A percentile compares a stretch with the other conserved stretches of the same genome.
Evolutionary conservation across 768 basidiomycete species (phyloP).

Genomic region (Cyclocybe aegerita): DNA sequence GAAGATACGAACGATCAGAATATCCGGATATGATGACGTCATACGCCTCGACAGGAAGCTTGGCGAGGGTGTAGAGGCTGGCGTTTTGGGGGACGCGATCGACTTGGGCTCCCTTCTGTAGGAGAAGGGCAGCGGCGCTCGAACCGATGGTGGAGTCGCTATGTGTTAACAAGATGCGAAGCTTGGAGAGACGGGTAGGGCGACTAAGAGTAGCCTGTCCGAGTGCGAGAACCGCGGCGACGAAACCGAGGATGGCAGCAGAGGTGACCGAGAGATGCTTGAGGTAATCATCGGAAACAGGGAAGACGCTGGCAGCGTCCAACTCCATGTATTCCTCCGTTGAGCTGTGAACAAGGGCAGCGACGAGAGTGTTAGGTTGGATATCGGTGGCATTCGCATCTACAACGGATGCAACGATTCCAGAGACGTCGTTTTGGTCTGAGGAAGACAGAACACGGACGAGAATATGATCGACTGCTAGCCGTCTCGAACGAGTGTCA

Average conservation of each 20-base stretch:
- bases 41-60: constrained; percentile 3
- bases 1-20: constrained; percentile 5
- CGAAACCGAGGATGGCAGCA: constrained; percentile 14
- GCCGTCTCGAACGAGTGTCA: not conserved
- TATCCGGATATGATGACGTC: constrained; percentile 15
- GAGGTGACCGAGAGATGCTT: constrained; percentile 4
- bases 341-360: constrained; percentile 5
- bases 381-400: constrained; percentile 4
- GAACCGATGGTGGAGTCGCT: constrained; percentile 9
- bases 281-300: constrained; percentile 3
- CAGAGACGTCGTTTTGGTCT: constrained; percentile 5
- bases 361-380: constrained; percentile 7
- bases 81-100: constrained; percentile 2
- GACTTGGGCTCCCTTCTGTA: not conserved
- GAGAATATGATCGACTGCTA: constrained; percentile 7
- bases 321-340: constrained; percentile 7
- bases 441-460: constrained; percentile 8
- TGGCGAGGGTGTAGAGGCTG: constrained; percentile 9
- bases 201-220: constrained; percentile 16
- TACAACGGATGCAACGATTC: constrained; percentile 8
- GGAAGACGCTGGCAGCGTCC: constrained; percentile 8
- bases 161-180: constrained; percentile 17
- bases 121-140: not conserved
- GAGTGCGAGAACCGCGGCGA: constrained; percentile 14
- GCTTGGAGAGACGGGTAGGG: constrained; percentile 7